Base-by-base conservation (phyloP, 1,284 basidiomycete species). In the Tylopilus sp. region DNA sequence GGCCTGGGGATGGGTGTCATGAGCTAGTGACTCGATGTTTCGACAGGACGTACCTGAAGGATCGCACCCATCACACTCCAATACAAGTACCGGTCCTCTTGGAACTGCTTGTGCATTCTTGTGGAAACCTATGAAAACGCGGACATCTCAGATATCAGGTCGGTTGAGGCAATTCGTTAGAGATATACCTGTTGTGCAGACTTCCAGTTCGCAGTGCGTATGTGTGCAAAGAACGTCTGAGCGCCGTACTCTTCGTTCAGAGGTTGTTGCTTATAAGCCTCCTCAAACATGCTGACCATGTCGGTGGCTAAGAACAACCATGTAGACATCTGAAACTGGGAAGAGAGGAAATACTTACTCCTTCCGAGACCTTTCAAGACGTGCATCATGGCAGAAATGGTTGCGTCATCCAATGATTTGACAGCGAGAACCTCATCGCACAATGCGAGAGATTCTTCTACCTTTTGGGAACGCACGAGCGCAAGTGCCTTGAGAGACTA, bases 181-280 rank as follows among this genome's bases (percentile, higher is more conserved):
- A 25, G 9, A 44, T 15, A 49, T 59, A 86, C 87, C 72, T 85
- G 82, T 65, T 91, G 89, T 23, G 86, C 86, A 39, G 81, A 77
- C 65, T 89, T 89, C 88, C 88, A 91, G 54, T 86, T 83, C 8
- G 76, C 75, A 31, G 83, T 80, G 55, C 87, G 79, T 25, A 86
- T 79, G 59, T 90, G 87, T 34, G 89, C 86, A 59, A 89, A 82
- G 72, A 93, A 93, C 0, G 87, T 85, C 62, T 93, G 89, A 18
- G 77, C 75, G 12, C 84, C 87, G 6, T 93, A 77, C 47, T 92
- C 88, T 61, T 92, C 89, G 61, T 90, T 91, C 7, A 68, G 64
- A 15, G 92, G 89, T 49, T 86, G 78, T 53, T 83, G 78, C 65
- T 85, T 87, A 70, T 79, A 89, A 2, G 87, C 88, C 43, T 86